Base-by-base conservation (phyloP, 345 rosid genomes). In the Excoecaria agallocha region DNA sequence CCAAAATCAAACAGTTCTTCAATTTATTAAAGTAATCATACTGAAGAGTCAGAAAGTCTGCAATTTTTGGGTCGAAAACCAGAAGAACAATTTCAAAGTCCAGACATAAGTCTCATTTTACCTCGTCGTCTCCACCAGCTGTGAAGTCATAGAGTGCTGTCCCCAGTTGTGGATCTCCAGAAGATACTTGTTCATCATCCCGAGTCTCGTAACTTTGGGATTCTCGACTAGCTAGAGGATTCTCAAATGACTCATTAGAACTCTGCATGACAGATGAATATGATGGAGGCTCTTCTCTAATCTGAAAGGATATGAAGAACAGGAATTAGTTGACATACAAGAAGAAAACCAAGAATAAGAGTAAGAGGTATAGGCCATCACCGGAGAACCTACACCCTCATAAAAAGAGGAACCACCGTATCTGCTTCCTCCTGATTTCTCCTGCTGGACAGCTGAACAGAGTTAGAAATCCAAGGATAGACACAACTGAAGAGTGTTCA, bases 81-180 rank as follows among this genome's bases (percentile, higher is more conserved):
- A 58, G 30, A 52, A n/a, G 0, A 76, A 60, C 13, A 46, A n/a
- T n/a, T 66, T 75, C 19, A 24, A 62, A 35, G 48, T 61, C 62
- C 63, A 70, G 68, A 69, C 43, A 50, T 10, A 56, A 37, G 22
- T 15, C 58, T 62, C 46, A 65, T 51, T 67, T 74, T 81, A 95
- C 99, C 90, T 95, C 99, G 76, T 95, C 99, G 80, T 95, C 99
- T 86, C 99, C 99, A 71, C 99, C 99, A 13, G 98, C 98, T 30
- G 88, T 91, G 83, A 95, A 95, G 84, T 95, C 99, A 85, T 95
- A 95, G 48, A 95, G 83, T 70, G 99, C 99, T 16, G 85, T 82
- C 69, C 98, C 99, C 73, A 43, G 64, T 84, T 92, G 97, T 59
- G 86, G 77, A 81, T 85, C 83, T 68, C 86, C 85, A 66, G 96